Conservation (phyloP, 1,284 basidiomycete species). For the Neonothopanus nambi region DNA sequence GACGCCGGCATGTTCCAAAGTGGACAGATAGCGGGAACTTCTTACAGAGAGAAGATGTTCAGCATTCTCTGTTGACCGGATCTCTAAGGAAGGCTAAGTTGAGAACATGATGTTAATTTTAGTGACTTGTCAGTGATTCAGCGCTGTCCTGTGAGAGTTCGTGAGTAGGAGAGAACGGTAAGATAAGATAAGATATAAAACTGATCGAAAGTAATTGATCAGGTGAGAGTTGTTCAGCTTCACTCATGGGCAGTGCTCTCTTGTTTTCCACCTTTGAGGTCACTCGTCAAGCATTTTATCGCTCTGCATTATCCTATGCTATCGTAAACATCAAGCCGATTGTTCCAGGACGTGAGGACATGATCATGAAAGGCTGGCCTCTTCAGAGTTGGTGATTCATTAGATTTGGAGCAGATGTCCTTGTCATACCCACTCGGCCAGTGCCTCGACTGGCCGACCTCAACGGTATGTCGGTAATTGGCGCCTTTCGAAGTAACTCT, state of each 20-base stretch:
- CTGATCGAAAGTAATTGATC: constrained; percentile 4
- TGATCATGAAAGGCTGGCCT: neutral
- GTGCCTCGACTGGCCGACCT: constrained; percentile 81
- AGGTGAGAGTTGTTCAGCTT: too few species aligned
- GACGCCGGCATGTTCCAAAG: neutral
- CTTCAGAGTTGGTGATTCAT: constrained; percentile 5
- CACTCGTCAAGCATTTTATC: constrained; percentile 80
- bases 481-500: neutral
- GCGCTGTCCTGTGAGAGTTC: neutral
- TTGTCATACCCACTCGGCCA: constrained; percentile 79
- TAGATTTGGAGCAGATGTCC: constrained; percentile 64
- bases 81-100: too few species aligned
- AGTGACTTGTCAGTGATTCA: too few species aligned
- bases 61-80: too few species aligned
- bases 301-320: constrained; percentile 68
- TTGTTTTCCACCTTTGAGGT: constrained; percentile 87
- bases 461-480: constrained; percentile 32
- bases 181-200: constrained; percentile 4
- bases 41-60: too few species aligned
- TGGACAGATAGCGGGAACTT: neutral
- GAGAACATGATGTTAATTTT: too few species aligned
- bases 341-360: constrained; percentile 81
- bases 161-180: neutral
- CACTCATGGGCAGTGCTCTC: constrained; percentile 41
- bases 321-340: constrained; percentile 94